Base-by-base conservation (phyloP, 2,329 filamentous ascomycete species). In the Hypoxylon sp. region DNA sequence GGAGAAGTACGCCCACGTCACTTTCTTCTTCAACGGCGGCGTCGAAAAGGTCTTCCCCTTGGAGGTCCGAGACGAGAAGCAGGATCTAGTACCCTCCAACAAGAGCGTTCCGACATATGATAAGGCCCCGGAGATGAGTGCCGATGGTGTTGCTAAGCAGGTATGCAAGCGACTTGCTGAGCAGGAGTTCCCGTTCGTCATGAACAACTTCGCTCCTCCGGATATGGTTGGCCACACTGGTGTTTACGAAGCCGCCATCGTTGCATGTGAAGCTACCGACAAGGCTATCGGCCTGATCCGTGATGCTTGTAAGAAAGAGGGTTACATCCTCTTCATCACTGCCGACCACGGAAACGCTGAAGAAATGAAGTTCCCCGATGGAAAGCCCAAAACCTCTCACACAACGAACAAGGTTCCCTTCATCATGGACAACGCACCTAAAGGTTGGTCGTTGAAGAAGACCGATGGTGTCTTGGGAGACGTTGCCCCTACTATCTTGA, bases 191-290 rank as follows among this genome's bases (percentile, higher is more conserved):
- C 94, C 96, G 78, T 98, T 99, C 79, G 87, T 99, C 81, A 99
- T 99, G 96, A 98, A 98, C 90, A 99, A 99, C 90, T 98, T 99
- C 83, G 96, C 96, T 46, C 96, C 96, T 46, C 96, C 96, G 17
- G 96, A 99, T 84, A 99, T 99, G 96, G 96, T 99, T 72, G 96
- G 96, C 74, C 96, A 99, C 85, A 99, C 96, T 10, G 96, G 96
- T 79, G 94, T 97, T 67, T 98, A 98, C 83, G 91, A 98, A 76
- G 95, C 96, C 31, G 96, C 96, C 63, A 91, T 99, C 70, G 79
- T 96, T 77, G 96, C 91, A 75, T 91, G 92, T 74, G 86, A 90
- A 73, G 91, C 95, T 73, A 99, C 96, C 11, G 96, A 99, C 82
- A 93, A 92, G 85, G 95, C 93, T 60, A 99, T 99, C 76, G 94